A percentile compares a stretch with the other conserved stretches of the same genome.
Conservation (phyloP, 352 stramenopile genomes). For the Globisporangium cystogenes region DNA sequence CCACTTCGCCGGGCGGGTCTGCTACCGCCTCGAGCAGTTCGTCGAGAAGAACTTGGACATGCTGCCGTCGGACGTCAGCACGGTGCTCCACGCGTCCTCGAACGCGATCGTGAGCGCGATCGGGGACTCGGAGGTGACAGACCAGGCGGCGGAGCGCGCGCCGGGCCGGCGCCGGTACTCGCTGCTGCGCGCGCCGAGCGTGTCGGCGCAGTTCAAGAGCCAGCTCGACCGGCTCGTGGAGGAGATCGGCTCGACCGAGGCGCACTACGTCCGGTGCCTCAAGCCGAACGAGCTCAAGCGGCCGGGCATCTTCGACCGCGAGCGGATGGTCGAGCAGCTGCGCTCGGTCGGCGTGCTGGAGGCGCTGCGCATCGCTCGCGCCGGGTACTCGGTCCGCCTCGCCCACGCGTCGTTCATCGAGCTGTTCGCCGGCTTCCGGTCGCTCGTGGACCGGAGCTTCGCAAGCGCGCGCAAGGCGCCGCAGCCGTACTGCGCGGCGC, state of each 20-base stretch:
- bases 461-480: slow-evolving; percentile 21
- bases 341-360: slow-evolving; percentile 96
- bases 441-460: slow-evolving; percentile 19
- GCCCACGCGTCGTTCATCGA: slow-evolving; percentile 90
- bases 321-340: slow-evolving; percentile 96
- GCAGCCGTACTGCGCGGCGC: slow-evolving; percentile 12
- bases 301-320: slow-evolving; percentile 51
- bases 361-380: slow-evolving; percentile 92
- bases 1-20: slow-evolving; percentile 77
- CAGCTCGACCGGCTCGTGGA: slow-evolving; percentile 93
- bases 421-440: slow-evolving; percentile 58
- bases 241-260: slow-evolving; percentile 92
- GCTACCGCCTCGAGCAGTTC: slow-evolving; percentile 77
- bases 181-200: slow-evolving; percentile 58
- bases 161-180: slow-evolving; percentile 35
- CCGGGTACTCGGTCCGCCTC: slow-evolving; percentile 95
- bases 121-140: slow-evolving; percentile 41
- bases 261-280: slow-evolving; percentile 98
- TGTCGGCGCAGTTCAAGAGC: slow-evolving; percentile 90
- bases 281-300: slow-evolving; percentile 96
- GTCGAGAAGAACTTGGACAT: slow-evolving; percentile 86
- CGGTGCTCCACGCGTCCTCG: slow-evolving; percentile 43
- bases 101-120: slow-evolving; percentile 66
- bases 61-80: slow-evolving; percentile 55
- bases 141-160: slow-evolving; percentile 17